A percentile compares a stretch with the other conserved stretches of the same genome.
phyloP scores from a whole-genome alignment of 108 stramenopile genomes.

The Cyclotella baltica region DNA sequence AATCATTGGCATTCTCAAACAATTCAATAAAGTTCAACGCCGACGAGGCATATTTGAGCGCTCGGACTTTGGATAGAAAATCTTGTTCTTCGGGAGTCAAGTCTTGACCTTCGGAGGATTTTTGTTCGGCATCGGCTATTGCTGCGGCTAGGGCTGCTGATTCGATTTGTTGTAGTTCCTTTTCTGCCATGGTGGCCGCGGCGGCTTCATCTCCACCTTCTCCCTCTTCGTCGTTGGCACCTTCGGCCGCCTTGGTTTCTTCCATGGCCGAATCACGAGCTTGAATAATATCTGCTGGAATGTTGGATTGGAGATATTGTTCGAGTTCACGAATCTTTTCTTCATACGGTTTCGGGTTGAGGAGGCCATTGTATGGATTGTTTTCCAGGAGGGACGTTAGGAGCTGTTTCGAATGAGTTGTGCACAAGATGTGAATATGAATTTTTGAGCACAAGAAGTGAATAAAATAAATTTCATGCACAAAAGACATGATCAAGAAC shows the following conservation, averaged over 20 bases:
- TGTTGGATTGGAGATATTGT: slow-evolving; percentile 65
- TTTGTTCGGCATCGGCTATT: slow-evolving; percentile 65
- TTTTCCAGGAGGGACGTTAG: slow-evolving; percentile 86
- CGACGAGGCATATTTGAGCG: slow-evolving; percentile 79
- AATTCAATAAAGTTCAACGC: slow-evolving; percentile 83
- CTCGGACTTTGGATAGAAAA: slow-evolving; percentile 69
- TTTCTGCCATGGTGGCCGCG: slow-evolving; percentile 12
- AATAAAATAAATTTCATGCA: not conserved
- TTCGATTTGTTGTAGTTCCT: slow-evolving; percentile 65
- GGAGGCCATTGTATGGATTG: slow-evolving; percentile 93
- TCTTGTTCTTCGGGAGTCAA: slow-evolving; percentile 58
- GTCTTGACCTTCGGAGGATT: slow-evolving; percentile 39
- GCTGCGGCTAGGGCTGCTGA: slow-evolving; percentile 74
- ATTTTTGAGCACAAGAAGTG: slow-evolving; percentile 3
- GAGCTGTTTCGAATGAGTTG: slow-evolving; percentile 67
- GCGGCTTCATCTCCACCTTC: not conserved
- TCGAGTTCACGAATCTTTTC: slow-evolving; percentile 78
- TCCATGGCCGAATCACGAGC: slow-evolving; percentile 68
- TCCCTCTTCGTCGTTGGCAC: no score
- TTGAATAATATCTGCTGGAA: slow-evolving; percentile 69
- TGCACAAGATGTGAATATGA: no score
- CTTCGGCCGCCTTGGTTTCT: slow-evolving; percentile 56
- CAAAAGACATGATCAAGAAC: slow-evolving; percentile 11
- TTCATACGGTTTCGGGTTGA: slow-evolving; percentile 86
- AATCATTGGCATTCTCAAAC: slow-evolving; percentile 79